Evolutionary conservation across 2,329 filamentous ascomycete genomes (phyloP).

Genomic region (Pyrenophora tritici-repentis): DNA sequence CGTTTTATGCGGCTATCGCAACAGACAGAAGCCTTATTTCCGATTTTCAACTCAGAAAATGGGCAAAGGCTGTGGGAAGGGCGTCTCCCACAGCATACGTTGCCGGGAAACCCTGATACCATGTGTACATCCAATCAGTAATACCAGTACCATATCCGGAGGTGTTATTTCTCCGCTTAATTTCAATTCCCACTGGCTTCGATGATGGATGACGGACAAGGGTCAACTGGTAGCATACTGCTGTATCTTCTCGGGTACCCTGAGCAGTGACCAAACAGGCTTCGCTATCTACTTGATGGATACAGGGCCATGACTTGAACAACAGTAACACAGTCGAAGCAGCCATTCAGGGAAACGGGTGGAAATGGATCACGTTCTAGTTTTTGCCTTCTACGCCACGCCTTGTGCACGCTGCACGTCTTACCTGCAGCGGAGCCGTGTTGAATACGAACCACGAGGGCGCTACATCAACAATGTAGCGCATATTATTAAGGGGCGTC

Average conservation of each 20-base stretch:
- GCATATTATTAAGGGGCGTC: conserved; percentile 2
- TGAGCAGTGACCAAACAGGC: not conserved
- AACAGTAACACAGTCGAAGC: not conserved
- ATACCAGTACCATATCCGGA: not conserved
- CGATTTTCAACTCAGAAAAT: not conserved
- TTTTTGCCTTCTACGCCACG: not conserved
- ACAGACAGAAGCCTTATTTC: not conserved
- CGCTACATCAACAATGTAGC: not conserved
- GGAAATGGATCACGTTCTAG: not conserved
- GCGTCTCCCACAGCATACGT: not conserved
- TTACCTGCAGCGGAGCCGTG: conserved; percentile 6
- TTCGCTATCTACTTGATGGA: too few relatives aligned
- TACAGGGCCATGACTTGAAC: not conserved
- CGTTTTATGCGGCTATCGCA: not conserved
- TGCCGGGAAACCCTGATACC: not conserved
- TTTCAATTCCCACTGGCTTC: not conserved
- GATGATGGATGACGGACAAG: not conserved
- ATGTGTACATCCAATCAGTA: not conserved
- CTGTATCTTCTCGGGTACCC: not conserved
- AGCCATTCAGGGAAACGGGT: not conserved
- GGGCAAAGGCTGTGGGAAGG: conserved; percentile 1
- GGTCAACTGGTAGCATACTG: not conserved
- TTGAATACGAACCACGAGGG: not conserved
- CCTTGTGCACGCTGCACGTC: conserved; percentile 1
- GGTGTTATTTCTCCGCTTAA: not conserved